Evolutionary conservation across 352 stramenopile genomes (phyloP), one percentile per base, ranked within the genome.

Genomic region (Phytophthora capsici): DNA sequence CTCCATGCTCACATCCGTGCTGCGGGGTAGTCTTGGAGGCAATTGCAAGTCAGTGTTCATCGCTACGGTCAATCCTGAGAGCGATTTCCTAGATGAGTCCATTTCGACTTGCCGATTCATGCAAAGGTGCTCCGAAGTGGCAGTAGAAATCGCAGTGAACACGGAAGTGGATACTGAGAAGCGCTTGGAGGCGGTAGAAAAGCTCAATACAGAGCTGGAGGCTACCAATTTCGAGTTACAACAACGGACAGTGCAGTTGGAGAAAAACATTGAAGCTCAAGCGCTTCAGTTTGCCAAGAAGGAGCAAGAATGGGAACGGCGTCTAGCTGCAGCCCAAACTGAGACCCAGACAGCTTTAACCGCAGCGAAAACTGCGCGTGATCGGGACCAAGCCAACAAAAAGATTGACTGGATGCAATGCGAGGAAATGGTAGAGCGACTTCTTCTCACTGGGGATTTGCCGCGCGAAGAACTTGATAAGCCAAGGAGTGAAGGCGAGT

Each of bases 41-140:
- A 99, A 99, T 75, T 99, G 95, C 82, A 98, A 98, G 68, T 98
- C 96, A 4, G 87, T 98, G 0, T 99, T 99, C 82, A 95, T 99
- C 58, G 96, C 96, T 7, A 98, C 91, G 10, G 85, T 99, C 17
- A 98, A 96, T 57, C 84, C 91, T 0, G 96, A 99, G 58, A 77
- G 57, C 46, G 80, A 88, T 47, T 93, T 90, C 43, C 47, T 82
- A 6, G 82, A 96, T 54, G 97, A 99, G 62, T 98, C 90, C 26
- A 98, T 99, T 52, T 97, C 90, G 2, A 99, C 95, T 19, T 99
- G 95, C 63, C 86, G 96, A 30, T 99, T 99, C 63, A 97, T 97
- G 69, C 95, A 99, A 66, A 85, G 95, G 6, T 98, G 98, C 46
- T 91, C 93, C 1, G 75, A 97, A 38, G 92, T 99, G 23, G 36